Evolutionary conservation across 2,329 filamentous ascomycete genomes (phyloP), one percentile per base, ranked within the genome.

Genomic region (Westerdykella aurantiaca): DNA sequence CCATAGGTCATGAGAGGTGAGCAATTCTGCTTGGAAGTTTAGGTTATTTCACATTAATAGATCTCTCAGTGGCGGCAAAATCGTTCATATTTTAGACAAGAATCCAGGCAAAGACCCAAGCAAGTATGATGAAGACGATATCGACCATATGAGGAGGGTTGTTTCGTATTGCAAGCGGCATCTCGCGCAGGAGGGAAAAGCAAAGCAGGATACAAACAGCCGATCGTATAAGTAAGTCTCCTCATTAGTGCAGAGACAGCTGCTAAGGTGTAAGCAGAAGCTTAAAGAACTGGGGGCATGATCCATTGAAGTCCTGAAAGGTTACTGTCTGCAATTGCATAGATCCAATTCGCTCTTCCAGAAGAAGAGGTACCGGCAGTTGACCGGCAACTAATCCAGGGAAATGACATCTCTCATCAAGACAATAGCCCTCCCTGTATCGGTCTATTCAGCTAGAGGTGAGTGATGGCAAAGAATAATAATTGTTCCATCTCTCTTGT

Each of bases 161-260:
- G 80, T 82, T 0, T 72, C 80, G 0, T 83, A 83, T 49, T 82
- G 78, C 59, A 85, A 85, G 59, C 71, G 81, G 4, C 81, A 85
- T 65, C 66, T 86, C 0, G 81, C 81, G 0, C 81, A 84, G 53
- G 81, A 85, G 60, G 72, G 75, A 44, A 75, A 72, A 48, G 72
- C 29, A 7, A 82, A 83, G 54, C 67, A 72, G 44, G 69, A 82
- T 50, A 78, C 79, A 40, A 56, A 71, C n/a, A 75, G 71, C 52
- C 75, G 72, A 53, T 72, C 69, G 47, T 81, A 82, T 38, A 78
- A 75, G 22, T 79, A 75, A 4, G 64, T 83, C 51, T 82, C 82
- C 69, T 83, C 82, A 46, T 82, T 79, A 79, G 75, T 45, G 77
- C 75, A 40, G 23, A 38, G 11, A 34, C 13, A 34, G 13, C 12